Base-by-base conservation (phyloP, 371 early-diverging fungal species). In the Mucor saturninus region DNA sequence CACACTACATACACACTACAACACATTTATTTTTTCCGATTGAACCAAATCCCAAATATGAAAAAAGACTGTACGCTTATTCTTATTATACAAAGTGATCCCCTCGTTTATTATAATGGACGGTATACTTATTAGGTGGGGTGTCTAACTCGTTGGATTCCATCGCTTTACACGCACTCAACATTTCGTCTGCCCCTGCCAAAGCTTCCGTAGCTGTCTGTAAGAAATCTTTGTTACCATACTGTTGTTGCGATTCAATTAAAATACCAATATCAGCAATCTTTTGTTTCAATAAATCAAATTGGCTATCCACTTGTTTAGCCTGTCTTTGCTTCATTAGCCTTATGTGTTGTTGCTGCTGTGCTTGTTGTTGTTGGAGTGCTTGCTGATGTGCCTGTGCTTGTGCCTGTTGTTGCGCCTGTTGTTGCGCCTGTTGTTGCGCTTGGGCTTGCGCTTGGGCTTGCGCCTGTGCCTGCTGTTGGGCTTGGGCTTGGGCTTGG, bases 61-160 rank as follows among this genome's bases (percentile, higher is more conserved):
- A 50, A 5, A 50, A 50, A 26, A 11, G 9, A 30, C 28, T 5
- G 59, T 35, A 35, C 35, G 8, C 35, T 35, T 45, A 5, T 43
- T 4, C 56, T 42, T 53, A 46, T 54, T 67, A 67, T 54, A 62
- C 59, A 60, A 56, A 54, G 5, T 54, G 35, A 54, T 69, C 65
- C 21, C 59, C 70, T 31, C 56, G 61, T 58, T 69, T 69, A 45
- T 69, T 76, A 56, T 71, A 80, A 62, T 75, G 72, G 7, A 69
- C 62, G 65, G 75, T 76, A 73, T 75, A 80, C 59, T 80, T 77
- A 64, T 72, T 79, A 15, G 57, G 56, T 61, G 62, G 57, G 45
- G 54, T 35, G 31, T 31, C 30, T 32, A 54, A 43, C 39, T 62
- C 64, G 14, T 54, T 43, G 6, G 53, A 29, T 42, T 77, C 81